A percentile compares a stretch with the other conserved stretches of the same genome.
Conservation (phyloP, 1,284 basidiomycete genomes). For the Apiotrichum montevideense region DNA sequence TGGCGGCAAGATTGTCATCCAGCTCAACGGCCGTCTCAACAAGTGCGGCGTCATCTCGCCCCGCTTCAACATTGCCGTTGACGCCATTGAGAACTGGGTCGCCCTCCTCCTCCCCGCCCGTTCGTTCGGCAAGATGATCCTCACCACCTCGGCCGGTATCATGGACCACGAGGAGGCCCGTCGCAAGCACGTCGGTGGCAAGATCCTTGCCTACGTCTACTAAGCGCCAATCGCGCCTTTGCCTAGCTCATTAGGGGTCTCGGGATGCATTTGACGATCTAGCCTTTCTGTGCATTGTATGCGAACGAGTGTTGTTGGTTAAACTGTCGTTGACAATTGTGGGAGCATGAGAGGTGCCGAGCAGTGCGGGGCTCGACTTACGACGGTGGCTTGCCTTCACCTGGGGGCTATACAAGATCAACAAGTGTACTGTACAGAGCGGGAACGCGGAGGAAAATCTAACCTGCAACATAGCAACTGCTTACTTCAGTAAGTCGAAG, state of each 20-base stretch:
- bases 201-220: conserved; percentile 51
- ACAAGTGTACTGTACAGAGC: no score
- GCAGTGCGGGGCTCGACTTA: no score
- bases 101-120: conserved; percentile 87
- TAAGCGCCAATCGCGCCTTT: conserved; percentile 20
- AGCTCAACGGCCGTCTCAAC: conserved; percentile 97
- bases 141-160: conserved; percentile 94
- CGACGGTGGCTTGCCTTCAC: no score
- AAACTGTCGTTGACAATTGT: no score
- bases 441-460: no score
- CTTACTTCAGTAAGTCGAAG: no score
- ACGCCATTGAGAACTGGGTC: conserved; percentile 64
- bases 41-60: conserved; percentile 99
- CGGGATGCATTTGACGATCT: conserved; percentile 17
- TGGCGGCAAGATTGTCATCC: conserved; percentile 95
- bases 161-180: conserved; percentile 99
- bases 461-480: no score
- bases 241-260: conserved; percentile 11
- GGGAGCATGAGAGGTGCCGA: no score
- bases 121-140: conserved; percentile 94
- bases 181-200: conserved; percentile 76
- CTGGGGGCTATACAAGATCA: no score
- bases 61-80: conserved; percentile 92
- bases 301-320: no score
- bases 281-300: neutral